These are phyloP conservation scores for Lactarius deliciosus DNA, from an alignment of 768 basidiomycete genomes.

Conservation along the genomic window DNA sequence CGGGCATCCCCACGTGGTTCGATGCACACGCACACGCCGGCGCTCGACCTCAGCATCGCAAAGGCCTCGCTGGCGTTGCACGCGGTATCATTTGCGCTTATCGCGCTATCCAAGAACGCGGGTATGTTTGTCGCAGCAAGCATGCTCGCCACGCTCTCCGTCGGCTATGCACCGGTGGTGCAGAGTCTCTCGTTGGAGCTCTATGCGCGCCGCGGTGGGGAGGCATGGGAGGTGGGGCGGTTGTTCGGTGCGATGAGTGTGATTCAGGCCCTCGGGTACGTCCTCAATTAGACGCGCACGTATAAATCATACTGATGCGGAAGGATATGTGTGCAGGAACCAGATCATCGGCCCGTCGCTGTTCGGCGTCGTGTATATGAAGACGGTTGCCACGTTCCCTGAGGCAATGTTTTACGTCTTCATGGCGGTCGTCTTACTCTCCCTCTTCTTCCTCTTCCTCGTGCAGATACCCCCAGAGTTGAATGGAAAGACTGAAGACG, in stretches of 20 bases:
- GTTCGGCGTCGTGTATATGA: constrained; percentile 69
- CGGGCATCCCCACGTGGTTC: constrained; percentile 3
- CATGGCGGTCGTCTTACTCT: constrained; percentile 39
- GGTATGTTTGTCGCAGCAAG: constrained; percentile 51
- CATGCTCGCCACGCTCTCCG: constrained; percentile 54
- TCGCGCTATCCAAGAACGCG: constrained; percentile 47
- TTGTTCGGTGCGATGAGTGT: constrained; percentile 83
- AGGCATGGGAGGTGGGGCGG: constrained; percentile 56
- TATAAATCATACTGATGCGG: constrained; percentile 1
- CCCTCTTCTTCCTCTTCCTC: constrained; percentile 47
- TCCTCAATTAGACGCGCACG: neutral
- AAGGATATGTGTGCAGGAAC: constrained; percentile 36
- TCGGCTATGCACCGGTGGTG: constrained; percentile 62
- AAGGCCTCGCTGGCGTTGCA: constrained; percentile 50
- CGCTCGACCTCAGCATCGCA: constrained; percentile 71
- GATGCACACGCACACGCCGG: constrained; percentile 36
- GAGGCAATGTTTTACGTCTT: constrained; percentile 67
- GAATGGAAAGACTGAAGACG: neutral
- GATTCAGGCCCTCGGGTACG: constrained; percentile 63
- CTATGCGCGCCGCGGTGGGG: constrained; percentile 51
- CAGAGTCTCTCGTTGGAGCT: constrained; percentile 73
- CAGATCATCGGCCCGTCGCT: constrained; percentile 70
- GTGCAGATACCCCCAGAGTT: constrained; percentile 42
- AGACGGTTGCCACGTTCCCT: constrained; percentile 69
- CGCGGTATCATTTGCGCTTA: constrained; percentile 43